phyloP scores from a whole-genome alignment of 768 basidiomycete genomes.

The Kwoniella pini region DNA sequence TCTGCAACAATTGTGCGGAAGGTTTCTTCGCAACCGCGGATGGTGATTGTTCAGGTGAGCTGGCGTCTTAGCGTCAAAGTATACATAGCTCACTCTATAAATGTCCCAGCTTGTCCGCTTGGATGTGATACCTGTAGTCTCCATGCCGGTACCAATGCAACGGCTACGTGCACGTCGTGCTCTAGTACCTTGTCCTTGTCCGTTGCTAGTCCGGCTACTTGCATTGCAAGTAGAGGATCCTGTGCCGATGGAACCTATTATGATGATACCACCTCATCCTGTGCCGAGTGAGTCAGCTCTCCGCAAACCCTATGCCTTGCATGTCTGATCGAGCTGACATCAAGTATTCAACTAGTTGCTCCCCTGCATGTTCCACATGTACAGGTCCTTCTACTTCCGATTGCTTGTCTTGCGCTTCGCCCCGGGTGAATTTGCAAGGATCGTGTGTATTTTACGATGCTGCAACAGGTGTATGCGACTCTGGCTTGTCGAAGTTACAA shows the following conservation, averaged over 20 bases:
- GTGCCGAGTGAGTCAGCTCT: constrained; percentile 37
- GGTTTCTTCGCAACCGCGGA: constrained; percentile 39
- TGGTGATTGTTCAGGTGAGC: constrained; percentile 42
- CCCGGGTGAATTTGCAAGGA: constrained; percentile 44
- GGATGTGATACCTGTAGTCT: constrained; percentile 43
- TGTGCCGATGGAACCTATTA: constrained; percentile 47
- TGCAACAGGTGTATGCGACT: constrained; percentile 44
- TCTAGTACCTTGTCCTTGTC: constrained; percentile 16
- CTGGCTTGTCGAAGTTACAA: constrained; percentile 28
- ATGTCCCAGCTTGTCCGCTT: constrained; percentile 50
- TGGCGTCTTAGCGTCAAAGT: too few species aligned
- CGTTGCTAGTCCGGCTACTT: constrained; percentile 30
- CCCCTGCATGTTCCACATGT: constrained; percentile 51
- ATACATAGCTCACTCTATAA: too few species aligned
- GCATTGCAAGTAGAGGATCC: constrained; percentile 16
- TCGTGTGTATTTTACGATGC: constrained; percentile 46
- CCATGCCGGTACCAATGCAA: constrained; percentile 20
- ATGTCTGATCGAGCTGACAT: constrained; percentile 1
- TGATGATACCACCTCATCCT: constrained; percentile 25
- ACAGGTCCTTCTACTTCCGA: constrained; percentile 42
- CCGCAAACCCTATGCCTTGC: background rate
- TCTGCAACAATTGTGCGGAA: constrained; percentile 38
- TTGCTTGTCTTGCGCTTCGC: constrained; percentile 48
- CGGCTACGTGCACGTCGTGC: constrained; percentile 34
- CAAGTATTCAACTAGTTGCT: constrained; percentile 36